A percentile compares a stretch with the other conserved stretches of the same genome.
phyloP scores from a whole-genome alignment of 2,329 filamentous ascomycete genomes.

The Epichloe aotearoae region DNA sequence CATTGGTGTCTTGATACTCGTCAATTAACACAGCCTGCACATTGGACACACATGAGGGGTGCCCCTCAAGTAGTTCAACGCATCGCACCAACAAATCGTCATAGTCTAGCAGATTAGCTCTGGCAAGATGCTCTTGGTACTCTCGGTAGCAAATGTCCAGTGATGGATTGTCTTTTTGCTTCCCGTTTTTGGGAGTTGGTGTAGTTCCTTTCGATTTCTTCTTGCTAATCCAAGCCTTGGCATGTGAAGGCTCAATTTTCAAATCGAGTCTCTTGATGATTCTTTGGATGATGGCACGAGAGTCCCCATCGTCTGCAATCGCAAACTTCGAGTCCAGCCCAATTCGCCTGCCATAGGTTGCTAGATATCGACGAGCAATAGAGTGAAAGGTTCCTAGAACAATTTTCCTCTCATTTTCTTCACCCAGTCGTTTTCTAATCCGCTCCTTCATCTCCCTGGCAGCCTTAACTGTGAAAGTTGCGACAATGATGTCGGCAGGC shows the following conservation, averaged over 20 bases:
- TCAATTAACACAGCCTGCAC: slow-evolving; percentile 88
- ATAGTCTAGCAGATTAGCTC: slow-evolving; percentile 80
- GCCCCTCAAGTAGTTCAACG: slow-evolving; percentile 58
- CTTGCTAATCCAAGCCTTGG: slow-evolving; percentile 65
- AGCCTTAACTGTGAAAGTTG: slow-evolving; percentile 94
- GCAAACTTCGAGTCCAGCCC: slow-evolving; percentile 73
- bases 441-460: slow-evolving; percentile 86
- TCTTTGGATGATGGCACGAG: slow-evolving; percentile 62
- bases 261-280: slow-evolving; percentile 65
- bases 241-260: slow-evolving; percentile 53
- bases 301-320: slow-evolving; percentile 79
- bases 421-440: slow-evolving; percentile 68
- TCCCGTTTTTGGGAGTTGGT: slow-evolving; percentile 27
- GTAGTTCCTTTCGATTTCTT: slow-evolving; percentile 44
- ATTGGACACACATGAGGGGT: slow-evolving; percentile 74
- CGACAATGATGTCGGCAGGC: slow-evolving; percentile 83
- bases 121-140: slow-evolving; percentile 63
- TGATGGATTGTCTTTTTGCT: slow-evolving; percentile 35
- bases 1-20: slow-evolving; percentile 95
- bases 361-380: slow-evolving; percentile 73
- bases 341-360: slow-evolving; percentile 72
- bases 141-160: slow-evolving; percentile 56
- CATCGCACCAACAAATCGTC: slow-evolving; percentile 83
- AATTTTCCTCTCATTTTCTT: slow-evolving; percentile 60
- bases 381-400: slow-evolving; percentile 92